These are phyloP conservation scores for Alternaria sp. DNA, from an alignment of 2,329 filamentous ascomycete species.

Conservation along the genomic window DNA sequence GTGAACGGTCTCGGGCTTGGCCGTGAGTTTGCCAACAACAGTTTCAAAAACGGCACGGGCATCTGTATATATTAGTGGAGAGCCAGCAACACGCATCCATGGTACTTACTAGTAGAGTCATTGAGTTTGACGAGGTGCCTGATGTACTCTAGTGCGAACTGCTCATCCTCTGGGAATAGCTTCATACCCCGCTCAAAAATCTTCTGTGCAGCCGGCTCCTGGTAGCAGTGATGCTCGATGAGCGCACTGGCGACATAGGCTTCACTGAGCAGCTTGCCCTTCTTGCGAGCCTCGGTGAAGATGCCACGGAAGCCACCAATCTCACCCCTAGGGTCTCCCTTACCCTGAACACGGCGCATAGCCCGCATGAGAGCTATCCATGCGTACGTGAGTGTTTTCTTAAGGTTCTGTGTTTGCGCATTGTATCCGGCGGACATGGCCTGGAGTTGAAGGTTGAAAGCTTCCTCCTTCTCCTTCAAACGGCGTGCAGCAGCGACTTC, in stretches of 20 bases:
- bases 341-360: constrained; percentile 92
- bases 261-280: constrained; percentile 88
- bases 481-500: constrained; percentile 53
- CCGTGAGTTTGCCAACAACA: constrained; percentile 80
- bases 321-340: constrained; percentile 67
- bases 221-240: constrained; percentile 95
- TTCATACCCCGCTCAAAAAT: constrained; percentile 95
- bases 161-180: constrained; percentile 91
- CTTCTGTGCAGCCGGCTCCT: constrained; percentile 88
- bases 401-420: constrained; percentile 77
- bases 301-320: constrained; percentile 82
- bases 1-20: constrained; percentile 74
- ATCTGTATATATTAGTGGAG: constrained; percentile 63
- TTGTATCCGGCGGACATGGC: constrained; percentile 71
- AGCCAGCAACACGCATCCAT: neutral
- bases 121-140: constrained; percentile 93
- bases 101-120: constrained; percentile 83
- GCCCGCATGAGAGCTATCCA: constrained; percentile 96
- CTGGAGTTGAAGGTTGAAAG: constrained; percentile 64
- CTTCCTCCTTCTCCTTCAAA: constrained; percentile 59
- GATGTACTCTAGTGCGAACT: constrained; percentile 93
- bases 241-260: constrained; percentile 93
- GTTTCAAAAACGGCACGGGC: constrained; percentile 96
- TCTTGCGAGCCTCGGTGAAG: constrained; percentile 86
- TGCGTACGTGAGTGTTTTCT: constrained; percentile 85